Conservation (phyloP, 768 basidiomycete genomes). For the Xerocomus brunneocitrinus region DNA sequence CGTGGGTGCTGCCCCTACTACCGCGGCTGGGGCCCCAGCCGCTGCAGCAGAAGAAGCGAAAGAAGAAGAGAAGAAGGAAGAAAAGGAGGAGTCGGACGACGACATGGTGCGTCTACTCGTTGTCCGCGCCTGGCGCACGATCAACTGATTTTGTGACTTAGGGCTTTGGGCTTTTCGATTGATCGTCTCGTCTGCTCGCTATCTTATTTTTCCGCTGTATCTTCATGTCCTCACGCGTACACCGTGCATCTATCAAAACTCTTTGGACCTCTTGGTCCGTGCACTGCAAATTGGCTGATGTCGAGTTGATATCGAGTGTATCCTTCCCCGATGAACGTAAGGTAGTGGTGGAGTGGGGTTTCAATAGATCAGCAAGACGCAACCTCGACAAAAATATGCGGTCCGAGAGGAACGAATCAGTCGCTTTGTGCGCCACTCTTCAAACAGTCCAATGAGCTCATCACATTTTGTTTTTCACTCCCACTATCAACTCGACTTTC, state of each 20-base stretch:
- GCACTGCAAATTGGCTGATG: background rate
- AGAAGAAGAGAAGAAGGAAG: constrained; percentile 82
- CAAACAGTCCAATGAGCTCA: too few species aligned
- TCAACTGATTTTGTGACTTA: constrained; percentile 22
- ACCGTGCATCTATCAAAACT: constrained; percentile 25
- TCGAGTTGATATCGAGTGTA: background rate
- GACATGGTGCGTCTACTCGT: constrained; percentile 35
- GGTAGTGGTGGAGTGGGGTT: too few species aligned
- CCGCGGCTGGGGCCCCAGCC: constrained; percentile 52
- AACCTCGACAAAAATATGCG: too few species aligned
- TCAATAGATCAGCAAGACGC: too few species aligned
- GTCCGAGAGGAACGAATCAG: too few species aligned
- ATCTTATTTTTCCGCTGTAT: constrained; percentile 27
- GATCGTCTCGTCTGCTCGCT: constrained; percentile 31
- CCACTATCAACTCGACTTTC: too few species aligned
- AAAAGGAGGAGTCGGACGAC: constrained; percentile 87
- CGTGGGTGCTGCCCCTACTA: constrained; percentile 47
- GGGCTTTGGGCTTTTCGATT: constrained; percentile 98
- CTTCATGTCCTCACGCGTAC: constrained; percentile 12
- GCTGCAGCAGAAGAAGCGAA: constrained; percentile 71
- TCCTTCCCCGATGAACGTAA: too few species aligned
- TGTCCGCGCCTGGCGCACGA: background rate
- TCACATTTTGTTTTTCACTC: too few species aligned
- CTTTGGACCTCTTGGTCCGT: constrained; percentile 15
- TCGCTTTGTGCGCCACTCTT: too few species aligned